phyloP scores from a whole-genome alignment of 2,329 filamentous ascomycete genomes.

The Ascochyta pisi region DNA sequence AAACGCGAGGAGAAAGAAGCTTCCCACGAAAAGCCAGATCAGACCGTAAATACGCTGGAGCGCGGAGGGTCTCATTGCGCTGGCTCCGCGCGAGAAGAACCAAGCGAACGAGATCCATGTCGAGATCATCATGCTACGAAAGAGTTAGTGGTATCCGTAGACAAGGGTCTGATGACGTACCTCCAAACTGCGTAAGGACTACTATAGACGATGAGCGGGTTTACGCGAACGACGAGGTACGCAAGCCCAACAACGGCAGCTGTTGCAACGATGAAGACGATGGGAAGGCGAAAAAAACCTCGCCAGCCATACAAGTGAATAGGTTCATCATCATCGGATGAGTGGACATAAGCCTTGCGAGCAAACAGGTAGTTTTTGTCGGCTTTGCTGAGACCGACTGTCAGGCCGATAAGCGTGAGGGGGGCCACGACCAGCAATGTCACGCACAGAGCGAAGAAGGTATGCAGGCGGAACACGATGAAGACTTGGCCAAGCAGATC shows the following conservation, averaged over 20 bases:
- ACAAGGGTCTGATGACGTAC: constrained; percentile 28
- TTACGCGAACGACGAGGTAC: constrained; percentile 79
- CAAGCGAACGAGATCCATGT: constrained; percentile 82
- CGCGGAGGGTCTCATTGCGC: constrained; percentile 82
- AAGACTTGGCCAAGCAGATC: constrained; percentile 85
- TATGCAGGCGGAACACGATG: constrained; percentile 78
- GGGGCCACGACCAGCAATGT: constrained; percentile 82
- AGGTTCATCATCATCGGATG: constrained; percentile 64
- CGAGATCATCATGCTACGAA: constrained; percentile 74
- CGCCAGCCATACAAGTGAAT: constrained; percentile 76
- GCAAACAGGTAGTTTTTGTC: constrained; percentile 93
- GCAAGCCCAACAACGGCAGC: constrained; percentile 74
- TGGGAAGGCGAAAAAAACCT: constrained; percentile 83
- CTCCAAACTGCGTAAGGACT: constrained; percentile 84
- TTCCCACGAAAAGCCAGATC: constrained; percentile 81
- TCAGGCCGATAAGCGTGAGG: constrained; percentile 72
- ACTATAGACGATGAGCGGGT: constrained; percentile 90
- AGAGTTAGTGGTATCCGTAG: constrained; percentile 2
- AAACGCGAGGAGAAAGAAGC: constrained; percentile 75
- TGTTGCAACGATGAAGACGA: constrained; percentile 73
- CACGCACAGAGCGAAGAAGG: constrained; percentile 87
- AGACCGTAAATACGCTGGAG: constrained; percentile 81
- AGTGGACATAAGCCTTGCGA: constrained; percentile 66
- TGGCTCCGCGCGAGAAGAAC: constrained; percentile 80
- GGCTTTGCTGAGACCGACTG: constrained; percentile 70